Evolutionary conservation across 2,329 filamentous ascomycete genomes (phyloP).

Genomic region (Fusarium avenaceum): DNA sequence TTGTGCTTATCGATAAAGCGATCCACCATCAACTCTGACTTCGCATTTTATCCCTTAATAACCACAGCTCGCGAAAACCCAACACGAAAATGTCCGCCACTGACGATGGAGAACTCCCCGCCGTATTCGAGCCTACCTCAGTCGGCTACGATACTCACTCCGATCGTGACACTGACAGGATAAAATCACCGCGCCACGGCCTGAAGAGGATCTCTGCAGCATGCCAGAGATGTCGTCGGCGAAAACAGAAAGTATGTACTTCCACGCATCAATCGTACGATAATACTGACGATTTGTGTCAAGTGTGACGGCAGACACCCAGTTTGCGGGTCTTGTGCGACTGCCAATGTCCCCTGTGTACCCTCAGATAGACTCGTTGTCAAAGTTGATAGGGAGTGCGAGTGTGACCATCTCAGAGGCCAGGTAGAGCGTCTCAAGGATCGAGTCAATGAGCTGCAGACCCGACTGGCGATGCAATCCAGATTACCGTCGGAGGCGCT

Average conservation of each 20-base stretch:
- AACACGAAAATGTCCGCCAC: constrained; percentile 20
- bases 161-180: constrained; percentile 18
- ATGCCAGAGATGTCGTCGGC: constrained; percentile 42
- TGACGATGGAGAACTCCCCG: constrained; percentile 31
- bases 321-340: constrained; percentile 36
- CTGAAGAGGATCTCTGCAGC: constrained; percentile 42
- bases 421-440: constrained; percentile 36
- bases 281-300: not conserved
- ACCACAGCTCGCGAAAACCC: not conserved
- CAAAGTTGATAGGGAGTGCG: constrained; percentile 39
- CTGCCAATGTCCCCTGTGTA: constrained; percentile 36
- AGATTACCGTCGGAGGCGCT: not conserved
- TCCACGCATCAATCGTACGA: not conserved
- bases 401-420: constrained; percentile 37
- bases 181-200: constrained; percentile 32
- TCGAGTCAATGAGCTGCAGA: constrained; percentile 34
- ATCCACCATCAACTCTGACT: constrained; percentile 10
- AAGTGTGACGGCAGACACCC: constrained; percentile 45
- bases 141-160: constrained; percentile 24
- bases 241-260: constrained; percentile 41
- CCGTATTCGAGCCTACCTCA: constrained; percentile 20
- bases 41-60: constrained; percentile 8
- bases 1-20: constrained; percentile 25
- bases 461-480: constrained; percentile 22
- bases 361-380: constrained; percentile 43